phyloP scores from a whole-genome alignment of 2,329 filamentous ascomycete genomes.

The Colletotrichum sp. region DNA sequence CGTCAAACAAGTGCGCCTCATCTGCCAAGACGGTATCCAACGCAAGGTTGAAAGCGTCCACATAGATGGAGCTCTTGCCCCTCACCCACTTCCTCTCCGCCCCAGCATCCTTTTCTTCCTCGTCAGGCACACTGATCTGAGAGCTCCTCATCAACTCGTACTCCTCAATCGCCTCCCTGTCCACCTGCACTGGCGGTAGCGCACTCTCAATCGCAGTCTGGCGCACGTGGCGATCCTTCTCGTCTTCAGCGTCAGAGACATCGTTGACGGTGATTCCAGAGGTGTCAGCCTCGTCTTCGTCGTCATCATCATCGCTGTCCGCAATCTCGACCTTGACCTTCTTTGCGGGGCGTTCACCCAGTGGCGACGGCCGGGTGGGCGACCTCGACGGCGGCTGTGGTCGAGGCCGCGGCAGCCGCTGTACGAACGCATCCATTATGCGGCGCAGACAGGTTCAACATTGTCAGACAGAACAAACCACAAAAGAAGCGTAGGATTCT shows the following conservation, averaged over 20 bases:
- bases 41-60: constrained; percentile 95
- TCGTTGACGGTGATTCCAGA: constrained; percentile 21
- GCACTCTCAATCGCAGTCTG: constrained; percentile 75
- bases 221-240: constrained; percentile 22
- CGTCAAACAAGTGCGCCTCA: constrained; percentile 85
- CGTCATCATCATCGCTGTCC: constrained; percentile 22
- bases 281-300: constrained; percentile 33
- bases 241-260: constrained; percentile 27
- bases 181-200: constrained; percentile 69
- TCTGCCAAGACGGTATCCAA: constrained; percentile 88
- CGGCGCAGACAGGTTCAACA: neutral
- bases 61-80: constrained; percentile 89
- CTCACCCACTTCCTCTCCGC: constrained; percentile 62
- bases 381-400: constrained; percentile 4
- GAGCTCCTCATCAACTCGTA: constrained; percentile 75
- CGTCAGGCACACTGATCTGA: constrained; percentile 40
- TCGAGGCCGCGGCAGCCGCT: constrained; percentile 25
- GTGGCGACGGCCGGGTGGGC: constrained; percentile 7
- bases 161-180: constrained; percentile 75
- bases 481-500: neutral
- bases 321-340: constrained; percentile 32
- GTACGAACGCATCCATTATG: constrained; percentile 44
- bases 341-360: constrained; percentile 36
- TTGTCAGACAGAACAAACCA: neutral
- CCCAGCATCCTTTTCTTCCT: constrained; percentile 33